A percentile compares a stretch with the other conserved stretches of the same genome.
These are phyloP conservation scores for Nemophila menziesii DNA, from an alignment of 257 asterid genomes.

Conservation along the genomic window DNA sequence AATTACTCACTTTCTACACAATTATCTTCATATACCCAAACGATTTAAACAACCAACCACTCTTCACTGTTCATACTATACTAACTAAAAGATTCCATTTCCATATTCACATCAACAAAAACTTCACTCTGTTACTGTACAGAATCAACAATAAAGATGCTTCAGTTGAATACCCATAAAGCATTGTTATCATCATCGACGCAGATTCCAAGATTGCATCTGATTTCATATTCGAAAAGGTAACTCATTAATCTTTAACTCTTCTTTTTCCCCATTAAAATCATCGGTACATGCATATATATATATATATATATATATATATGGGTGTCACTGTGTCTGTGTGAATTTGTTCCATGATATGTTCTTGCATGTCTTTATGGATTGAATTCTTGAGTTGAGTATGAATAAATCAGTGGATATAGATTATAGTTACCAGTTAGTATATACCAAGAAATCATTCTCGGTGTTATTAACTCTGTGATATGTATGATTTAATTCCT, in stretches of 20 bases:
- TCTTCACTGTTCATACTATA: no score
- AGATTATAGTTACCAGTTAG: not conserved
- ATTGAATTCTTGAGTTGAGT: no score
- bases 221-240: slow-evolving; percentile 35
- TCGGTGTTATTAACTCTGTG: not conserved
- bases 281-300: slow-evolving; percentile 6
- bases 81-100: no score
- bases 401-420: no score
- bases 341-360: not conserved
- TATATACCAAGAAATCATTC: not conserved
- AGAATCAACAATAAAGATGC: slow-evolving; percentile 25
- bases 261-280: slow-evolving; percentile 14
- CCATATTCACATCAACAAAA: not conserved
- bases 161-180: slow-evolving; percentile 40
- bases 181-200: slow-evolving; percentile 13
- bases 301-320: slow-evolving; percentile 9
- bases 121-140: not conserved
- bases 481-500: not conserved
- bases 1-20: no score
- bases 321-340: not conserved
- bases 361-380: not conserved
- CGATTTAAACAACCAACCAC: no score
- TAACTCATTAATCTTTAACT: slow-evolving; percentile 11
- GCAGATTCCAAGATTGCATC: slow-evolving; percentile 24
- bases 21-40: no score